Evolutionary conservation across 2,329 filamentous ascomycete genomes (phyloP), one percentile per base, ranked within the genome.

Genomic region (Conoideocrella luteorostrata): DNA sequence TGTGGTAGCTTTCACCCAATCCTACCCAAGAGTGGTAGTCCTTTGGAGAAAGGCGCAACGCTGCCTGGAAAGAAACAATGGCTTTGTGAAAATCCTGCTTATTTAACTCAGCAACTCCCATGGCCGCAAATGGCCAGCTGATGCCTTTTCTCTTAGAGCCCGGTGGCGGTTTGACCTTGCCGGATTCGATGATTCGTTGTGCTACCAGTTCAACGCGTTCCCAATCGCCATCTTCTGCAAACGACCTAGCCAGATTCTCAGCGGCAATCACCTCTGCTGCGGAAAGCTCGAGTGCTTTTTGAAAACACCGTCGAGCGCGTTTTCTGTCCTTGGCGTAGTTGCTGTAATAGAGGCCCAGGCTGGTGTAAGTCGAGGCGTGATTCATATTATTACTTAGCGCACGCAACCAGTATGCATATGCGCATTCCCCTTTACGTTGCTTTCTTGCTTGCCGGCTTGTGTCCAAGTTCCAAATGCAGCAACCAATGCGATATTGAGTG

Each of bases 21-120:
- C 93, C 93, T 20, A 98, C 86, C 80, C 91, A 98, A 0, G 88
- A 95, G 65, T 98, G 86, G 57, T 97, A 97, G 62, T 97, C 88
- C 33, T 83, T 72, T 0, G 90, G 88, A 2, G 82, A 79, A 38
- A 95, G 86, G 42, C 91, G 77, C 26, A 98, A 71, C 10, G 93
- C 90, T 2, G 88, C 81, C 57, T 97, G 86, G 61, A 97, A 98
- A 0, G 88, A 95, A 7, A 91, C 82, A 43, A 97, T 89, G 28
- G 89, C 89, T 59, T 88, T 86, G 52, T 82, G 72, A 55, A 91
- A 97, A 47, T 95, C 88, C 59, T 94, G 88, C 60, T 88, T 93
- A 66, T 95, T 96, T 60, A 97, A 77, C 62, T 97, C 88, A 1
- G 95, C 91, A 13, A 95, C 88, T 21, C 94, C 93, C 2, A 98